phyloP scores from a whole-genome alignment of 2,329 filamentous ascomycete species.

The Cercospora nicotianae region DNA sequence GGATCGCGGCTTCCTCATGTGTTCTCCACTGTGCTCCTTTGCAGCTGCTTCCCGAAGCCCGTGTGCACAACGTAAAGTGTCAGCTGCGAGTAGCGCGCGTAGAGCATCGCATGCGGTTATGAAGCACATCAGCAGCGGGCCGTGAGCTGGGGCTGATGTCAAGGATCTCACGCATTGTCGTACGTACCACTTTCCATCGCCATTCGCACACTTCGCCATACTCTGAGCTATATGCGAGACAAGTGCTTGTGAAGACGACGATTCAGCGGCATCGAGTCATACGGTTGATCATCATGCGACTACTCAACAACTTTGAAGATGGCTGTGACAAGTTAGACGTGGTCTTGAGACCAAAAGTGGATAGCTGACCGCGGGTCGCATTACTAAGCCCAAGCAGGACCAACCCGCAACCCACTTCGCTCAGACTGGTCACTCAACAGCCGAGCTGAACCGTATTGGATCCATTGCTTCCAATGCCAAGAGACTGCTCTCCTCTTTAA shows the following conservation, averaged over 20 bases:
- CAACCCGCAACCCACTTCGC: neutral
- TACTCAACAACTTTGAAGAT: neutral
- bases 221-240: neutral
- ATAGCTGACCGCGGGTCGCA: neutral
- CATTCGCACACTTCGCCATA: neutral
- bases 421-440: neutral
- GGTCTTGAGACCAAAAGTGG: neutral
- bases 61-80: neutral
- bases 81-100: neutral
- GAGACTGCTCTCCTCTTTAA: neutral
- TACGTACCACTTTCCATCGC: neutral
- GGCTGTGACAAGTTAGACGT: neutral
- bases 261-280: neutral
- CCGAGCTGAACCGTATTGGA: conserved; percentile 3
- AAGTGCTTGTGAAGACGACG: too few species aligned
- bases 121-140: neutral
- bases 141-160: neutral
- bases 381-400: neutral
- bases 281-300: too few species aligned
- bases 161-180: neutral
- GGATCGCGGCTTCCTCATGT: neutral
- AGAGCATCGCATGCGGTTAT: neutral
- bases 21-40: neutral
- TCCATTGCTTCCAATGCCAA: neutral
- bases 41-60: neutral